A percentile compares a stretch with the other conserved stretches of the same genome.
Conservation (phyloP, 1,139 yeast species). For the Taphrina communis region DNA sequence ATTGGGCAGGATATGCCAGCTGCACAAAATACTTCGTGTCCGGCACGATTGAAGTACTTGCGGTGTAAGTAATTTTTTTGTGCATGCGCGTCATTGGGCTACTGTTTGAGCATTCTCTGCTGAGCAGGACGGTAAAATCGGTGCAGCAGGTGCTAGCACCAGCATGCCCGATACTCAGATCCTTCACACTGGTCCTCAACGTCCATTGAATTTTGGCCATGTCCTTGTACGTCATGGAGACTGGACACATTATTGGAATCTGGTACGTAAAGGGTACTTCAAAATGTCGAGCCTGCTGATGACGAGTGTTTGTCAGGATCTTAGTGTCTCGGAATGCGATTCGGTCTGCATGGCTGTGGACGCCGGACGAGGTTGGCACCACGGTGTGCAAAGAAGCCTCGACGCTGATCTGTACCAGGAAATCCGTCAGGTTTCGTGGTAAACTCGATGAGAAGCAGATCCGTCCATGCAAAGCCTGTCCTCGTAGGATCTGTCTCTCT, state of each 20-base stretch:
- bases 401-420: neutral
- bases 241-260: neutral
- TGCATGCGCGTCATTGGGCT: neutral
- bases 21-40: slow-evolving; percentile 16
- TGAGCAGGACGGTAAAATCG: neutral
- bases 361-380: slow-evolving; percentile 14
- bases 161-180: slow-evolving; percentile 5
- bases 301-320: neutral
- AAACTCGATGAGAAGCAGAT: neutral
- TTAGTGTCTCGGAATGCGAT: neutral
- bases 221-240: slow-evolving; percentile 3
- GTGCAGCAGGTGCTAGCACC: neutral
- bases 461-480: slow-evolving; percentile 1
- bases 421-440: slow-evolving; percentile 5
- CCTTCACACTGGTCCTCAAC: slow-evolving; percentile 3
- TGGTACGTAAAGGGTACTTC: slow-evolving; percentile 10
- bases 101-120: neutral
- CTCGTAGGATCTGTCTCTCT: neutral
- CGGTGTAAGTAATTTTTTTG: neutral
- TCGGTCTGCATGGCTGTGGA: slow-evolving; percentile 15
- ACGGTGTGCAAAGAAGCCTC: slow-evolving; percentile 15
- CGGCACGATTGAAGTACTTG: slow-evolving; percentile 5
- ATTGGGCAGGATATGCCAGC: neutral
- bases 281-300: neutral
- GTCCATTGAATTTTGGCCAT: slow-evolving; percentile 3